These are phyloP conservation scores for Blastobotrys arbuscula DNA, from an alignment of 1,139 yeast genomes.

Conservation along the genomic window DNA sequence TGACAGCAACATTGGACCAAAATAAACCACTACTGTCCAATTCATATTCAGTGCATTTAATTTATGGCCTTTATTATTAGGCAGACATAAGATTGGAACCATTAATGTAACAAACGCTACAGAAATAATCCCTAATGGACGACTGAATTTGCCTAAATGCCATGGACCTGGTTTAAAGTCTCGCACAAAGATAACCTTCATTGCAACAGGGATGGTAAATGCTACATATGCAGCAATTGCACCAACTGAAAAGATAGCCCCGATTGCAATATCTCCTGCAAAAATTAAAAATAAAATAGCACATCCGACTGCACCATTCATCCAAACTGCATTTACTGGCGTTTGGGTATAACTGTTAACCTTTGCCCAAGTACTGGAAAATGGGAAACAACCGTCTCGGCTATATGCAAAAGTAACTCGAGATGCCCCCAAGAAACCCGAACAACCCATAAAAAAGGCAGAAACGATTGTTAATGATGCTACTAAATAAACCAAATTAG, in stretches of 20 bases:
- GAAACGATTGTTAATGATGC: conserved; percentile 56
- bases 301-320: conserved; percentile 54
- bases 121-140: conserved; percentile 36
- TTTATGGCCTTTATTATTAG: conserved; percentile 40
- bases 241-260: conserved; percentile 72
- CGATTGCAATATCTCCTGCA: conserved; percentile 65
- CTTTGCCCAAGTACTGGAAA: conserved; percentile 47
- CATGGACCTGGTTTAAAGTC: conserved; percentile 65
- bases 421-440: conserved; percentile 67
- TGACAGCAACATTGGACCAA: background rate
- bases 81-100: conserved; percentile 67
- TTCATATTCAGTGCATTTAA: conserved; percentile 1
- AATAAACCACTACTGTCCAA: conserved; percentile 3
- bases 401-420: conserved; percentile 66
- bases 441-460: conserved; percentile 61
- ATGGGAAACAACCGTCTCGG: conserved; percentile 66
- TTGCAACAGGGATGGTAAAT: conserved; percentile 59
- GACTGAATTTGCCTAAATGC: conserved; percentile 52
- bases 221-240: conserved; percentile 71
- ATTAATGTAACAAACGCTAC: conserved; percentile 45
- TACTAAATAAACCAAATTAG: conserved; percentile 46
- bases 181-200: conserved; percentile 51
- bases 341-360: conserved; percentile 55
- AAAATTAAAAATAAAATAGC: conserved; percentile 53
- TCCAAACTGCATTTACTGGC: conserved; percentile 67